Base-by-base conservation (phyloP, 2,329 filamentous ascomycete species). In the Davidsoniella australis region DNA sequence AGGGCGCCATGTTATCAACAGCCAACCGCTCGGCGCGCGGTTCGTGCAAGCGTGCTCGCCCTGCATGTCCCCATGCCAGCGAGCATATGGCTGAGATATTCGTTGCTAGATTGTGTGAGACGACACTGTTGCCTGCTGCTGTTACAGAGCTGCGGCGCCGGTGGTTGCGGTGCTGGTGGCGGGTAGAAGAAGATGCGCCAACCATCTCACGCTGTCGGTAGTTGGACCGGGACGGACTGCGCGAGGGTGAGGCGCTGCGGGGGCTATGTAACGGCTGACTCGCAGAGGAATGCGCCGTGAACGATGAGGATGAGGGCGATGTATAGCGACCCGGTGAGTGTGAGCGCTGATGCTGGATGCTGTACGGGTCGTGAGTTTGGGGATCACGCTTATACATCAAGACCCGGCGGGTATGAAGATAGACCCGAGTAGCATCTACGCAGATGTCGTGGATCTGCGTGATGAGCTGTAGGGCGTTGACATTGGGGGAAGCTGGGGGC, bases 11-110 rank as follows among this genome's bases (percentile, higher is more conserved):
- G 41, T 55, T 57, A n/a, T 55, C 54, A 41, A 58, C 55, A 9
- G 58, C 58, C 40, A 53, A 29, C 12, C 56, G 56, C 55, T 63
- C 61, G 12, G 58, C 53, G 29, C 56, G 55, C 26, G 58, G 55
- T 6, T 62, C 58, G 33, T 59, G 46, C 9, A 58, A 53, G 7
- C 61, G 55, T 38, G 61, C 58, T n/a, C 58, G 56, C 41, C 57
- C 57, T 20, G 61, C 58, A 14, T 58, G 57, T 9, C 52, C 53
- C 62, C 60, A 64, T 3, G 62, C 45, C 51, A 59, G 55, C 37
- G 54, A 55, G 54, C 60, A 62, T 36, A 64, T 62, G 36, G 44
- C 51, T 36, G 56, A 59, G 16, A 58, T 49, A 52, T 63, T 63
- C 33, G 56, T 54, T 14, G 62, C 56, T 1, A 64, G 26, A 14